Evolutionary conservation across 768 basidiomycete genomes (phyloP).

Genomic region (Russula griseocarnosa): DNA sequence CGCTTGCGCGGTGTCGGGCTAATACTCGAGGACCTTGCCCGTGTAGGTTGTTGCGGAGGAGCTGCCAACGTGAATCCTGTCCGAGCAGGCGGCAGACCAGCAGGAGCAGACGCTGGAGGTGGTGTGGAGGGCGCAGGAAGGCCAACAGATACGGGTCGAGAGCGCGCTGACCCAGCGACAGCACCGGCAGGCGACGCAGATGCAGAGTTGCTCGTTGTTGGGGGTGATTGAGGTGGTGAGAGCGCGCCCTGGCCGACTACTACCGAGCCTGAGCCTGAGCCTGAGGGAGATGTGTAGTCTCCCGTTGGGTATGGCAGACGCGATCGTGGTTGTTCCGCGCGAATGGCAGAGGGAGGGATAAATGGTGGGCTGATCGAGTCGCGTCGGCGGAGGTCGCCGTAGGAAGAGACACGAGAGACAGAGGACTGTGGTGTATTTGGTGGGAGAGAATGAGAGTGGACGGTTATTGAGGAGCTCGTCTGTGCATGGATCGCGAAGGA

Average conservation of each 20-base stretch:
- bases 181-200: conserved; percentile 15
- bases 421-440: conserved; percentile 36
- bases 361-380: conserved; percentile 54
- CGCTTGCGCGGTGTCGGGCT: conserved; percentile 71
- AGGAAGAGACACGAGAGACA: conserved; percentile 17
- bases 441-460: conserved; percentile 32
- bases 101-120: conserved; percentile 20
- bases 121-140: conserved; percentile 35
- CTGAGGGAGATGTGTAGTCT: conserved; percentile 69
- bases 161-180: neutral
- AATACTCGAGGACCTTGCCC: conserved; percentile 52
- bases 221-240: conserved; percentile 52
- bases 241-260: conserved; percentile 40
- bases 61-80: neutral
- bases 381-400: conserved; percentile 42
- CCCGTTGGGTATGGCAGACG: conserved; percentile 80
- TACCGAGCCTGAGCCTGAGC: conserved; percentile 44
- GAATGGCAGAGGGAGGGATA: conserved; percentile 43
- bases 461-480: conserved; percentile 32
- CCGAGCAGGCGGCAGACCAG: conserved; percentile 21
- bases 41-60: conserved; percentile 44
- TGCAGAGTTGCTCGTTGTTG: conserved; percentile 34
- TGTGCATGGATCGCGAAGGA: conserved; percentile 42
- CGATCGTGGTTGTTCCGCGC: conserved; percentile 41
- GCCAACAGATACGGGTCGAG: conserved; percentile 49